Evolutionary conservation across 2,329 filamentous ascomycete genomes (phyloP).

Genomic region (Colletotrichum liriopes): DNA sequence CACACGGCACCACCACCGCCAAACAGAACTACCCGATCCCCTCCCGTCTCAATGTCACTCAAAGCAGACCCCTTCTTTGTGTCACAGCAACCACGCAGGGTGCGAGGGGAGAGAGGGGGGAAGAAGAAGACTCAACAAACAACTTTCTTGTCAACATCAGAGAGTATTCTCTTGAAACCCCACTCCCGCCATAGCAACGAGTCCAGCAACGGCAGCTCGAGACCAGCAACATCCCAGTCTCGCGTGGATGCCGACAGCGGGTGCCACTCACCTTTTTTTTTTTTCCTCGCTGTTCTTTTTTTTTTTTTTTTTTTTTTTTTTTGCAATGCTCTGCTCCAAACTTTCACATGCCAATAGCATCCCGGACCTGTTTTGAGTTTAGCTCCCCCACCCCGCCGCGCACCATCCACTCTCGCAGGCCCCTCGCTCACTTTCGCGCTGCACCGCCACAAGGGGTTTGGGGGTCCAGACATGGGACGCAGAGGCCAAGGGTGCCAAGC

Average conservation of each 20-base stretch:
- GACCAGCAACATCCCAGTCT: conserved; percentile 2
- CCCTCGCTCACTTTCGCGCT: too few species aligned
- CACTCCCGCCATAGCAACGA: conserved; percentile 16
- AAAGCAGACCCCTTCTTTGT: not conserved
- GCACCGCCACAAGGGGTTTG: conserved; percentile 30
- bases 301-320: not conserved
- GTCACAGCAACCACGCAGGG: not conserved
- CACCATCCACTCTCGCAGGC: not conserved
- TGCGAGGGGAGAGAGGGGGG: not conserved
- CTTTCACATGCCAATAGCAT: conserved; percentile 12
- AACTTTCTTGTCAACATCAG: not conserved
- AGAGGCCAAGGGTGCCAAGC: not conserved
- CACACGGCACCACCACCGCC: not conserved
- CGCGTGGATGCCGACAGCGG: not conserved
- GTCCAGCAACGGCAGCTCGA: not conserved
- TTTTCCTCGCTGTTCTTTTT: too few species aligned
- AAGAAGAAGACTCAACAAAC: not conserved
- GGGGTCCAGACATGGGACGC: conserved; percentile 13
- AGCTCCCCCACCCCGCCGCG: conserved; percentile 9
- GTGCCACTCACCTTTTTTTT: not conserved
- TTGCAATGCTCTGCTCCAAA: not conserved
- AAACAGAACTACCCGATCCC: not conserved
- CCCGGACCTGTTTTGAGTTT: not conserved
- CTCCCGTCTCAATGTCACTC: not conserved
- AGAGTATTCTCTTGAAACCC: not conserved